phyloP scores from a whole-genome alignment of 352 stramenopile genomes.

The Pythium biforme region DNA sequence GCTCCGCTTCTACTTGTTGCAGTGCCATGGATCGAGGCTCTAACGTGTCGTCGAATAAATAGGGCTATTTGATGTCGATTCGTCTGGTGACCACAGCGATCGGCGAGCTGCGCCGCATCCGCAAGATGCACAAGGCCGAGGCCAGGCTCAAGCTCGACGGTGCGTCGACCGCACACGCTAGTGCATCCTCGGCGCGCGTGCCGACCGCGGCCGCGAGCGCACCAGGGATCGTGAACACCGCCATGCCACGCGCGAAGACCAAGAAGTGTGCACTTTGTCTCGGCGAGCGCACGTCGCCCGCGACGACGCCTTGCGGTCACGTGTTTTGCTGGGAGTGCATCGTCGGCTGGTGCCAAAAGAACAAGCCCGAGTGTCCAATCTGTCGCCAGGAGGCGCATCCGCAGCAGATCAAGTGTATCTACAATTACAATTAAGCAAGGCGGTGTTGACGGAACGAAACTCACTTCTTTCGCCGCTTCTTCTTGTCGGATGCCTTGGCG shows the following conservation, averaged over 20 bases:
- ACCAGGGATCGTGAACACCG: not conserved
- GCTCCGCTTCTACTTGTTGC: not conserved
- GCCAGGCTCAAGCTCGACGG: slow-evolving; percentile 43
- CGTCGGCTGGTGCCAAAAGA: slow-evolving; percentile 91
- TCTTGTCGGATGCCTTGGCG: slow-evolving; percentile 38
- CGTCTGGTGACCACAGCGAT: slow-evolving; percentile 51
- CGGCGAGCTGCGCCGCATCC: slow-evolving; percentile 52
- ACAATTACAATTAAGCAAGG: slow-evolving; percentile 81
- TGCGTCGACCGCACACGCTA: not conserved
- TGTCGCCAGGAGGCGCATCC: slow-evolving; percentile 84
- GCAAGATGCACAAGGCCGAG: slow-evolving; percentile 42
- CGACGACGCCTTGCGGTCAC: slow-evolving; percentile 86
- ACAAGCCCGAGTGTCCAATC: slow-evolving; percentile 89
- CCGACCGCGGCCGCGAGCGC: slow-evolving; percentile 22
- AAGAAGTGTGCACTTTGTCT: slow-evolving; percentile 90
- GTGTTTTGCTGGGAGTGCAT: slow-evolving; percentile 94
- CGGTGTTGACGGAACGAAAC: not conserved
- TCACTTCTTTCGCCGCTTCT: slow-evolving; percentile 41
- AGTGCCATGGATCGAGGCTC: not conserved
- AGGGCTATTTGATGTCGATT: slow-evolving; percentile 81
- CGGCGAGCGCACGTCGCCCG: slow-evolving; percentile 63
- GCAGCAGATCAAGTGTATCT: slow-evolving; percentile 91
- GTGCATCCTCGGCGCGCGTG: slow-evolving; percentile 27
- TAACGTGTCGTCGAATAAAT: not conserved
- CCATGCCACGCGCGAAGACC: slow-evolving; percentile 32